Conservation (phyloP, 2,329 filamentous ascomycete genomes). For the Penicillium sp. region DNA sequence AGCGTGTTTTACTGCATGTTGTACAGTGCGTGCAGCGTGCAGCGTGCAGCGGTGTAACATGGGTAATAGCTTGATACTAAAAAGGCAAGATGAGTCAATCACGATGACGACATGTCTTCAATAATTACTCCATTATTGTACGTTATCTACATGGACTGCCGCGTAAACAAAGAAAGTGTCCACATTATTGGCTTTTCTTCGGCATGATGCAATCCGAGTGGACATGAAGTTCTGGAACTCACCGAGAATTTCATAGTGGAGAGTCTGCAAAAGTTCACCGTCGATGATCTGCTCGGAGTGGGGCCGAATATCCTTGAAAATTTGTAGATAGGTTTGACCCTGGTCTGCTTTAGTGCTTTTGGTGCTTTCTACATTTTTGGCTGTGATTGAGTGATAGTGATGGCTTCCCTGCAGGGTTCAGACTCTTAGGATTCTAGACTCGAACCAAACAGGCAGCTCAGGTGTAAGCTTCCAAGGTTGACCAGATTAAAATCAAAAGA, state of each 20-base stretch:
- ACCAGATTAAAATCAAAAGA: not conserved
- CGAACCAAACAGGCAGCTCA: not conserved
- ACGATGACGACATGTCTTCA: not conserved
- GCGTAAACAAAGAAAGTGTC: not conserved
- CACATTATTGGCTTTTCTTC: not conserved
- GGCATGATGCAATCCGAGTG: conserved; percentile 4
- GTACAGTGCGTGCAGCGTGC: not conserved
- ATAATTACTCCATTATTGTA: not conserved
- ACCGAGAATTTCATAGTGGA: conserved; percentile 1
- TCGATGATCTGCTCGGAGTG: conserved; percentile 3
- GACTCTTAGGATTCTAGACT: not conserved
- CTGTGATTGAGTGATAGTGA: not conserved
- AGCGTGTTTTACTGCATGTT: not conserved
- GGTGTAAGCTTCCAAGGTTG: not conserved
- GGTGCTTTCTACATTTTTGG: not conserved
- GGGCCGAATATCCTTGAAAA: conserved; percentile 1
- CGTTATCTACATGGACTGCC: not conserved
- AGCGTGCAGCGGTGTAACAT: not conserved
- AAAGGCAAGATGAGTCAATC: not conserved
- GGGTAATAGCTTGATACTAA: not conserved
- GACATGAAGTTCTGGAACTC: conserved; percentile 7
- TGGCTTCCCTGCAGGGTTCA: not conserved
- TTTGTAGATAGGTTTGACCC: not conserved
- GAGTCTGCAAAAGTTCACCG: conserved; percentile 2
- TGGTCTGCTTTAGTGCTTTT: not conserved